Conservation (phyloP, 768 basidiomycete genomes). For the Floccularia luteovirens region DNA sequence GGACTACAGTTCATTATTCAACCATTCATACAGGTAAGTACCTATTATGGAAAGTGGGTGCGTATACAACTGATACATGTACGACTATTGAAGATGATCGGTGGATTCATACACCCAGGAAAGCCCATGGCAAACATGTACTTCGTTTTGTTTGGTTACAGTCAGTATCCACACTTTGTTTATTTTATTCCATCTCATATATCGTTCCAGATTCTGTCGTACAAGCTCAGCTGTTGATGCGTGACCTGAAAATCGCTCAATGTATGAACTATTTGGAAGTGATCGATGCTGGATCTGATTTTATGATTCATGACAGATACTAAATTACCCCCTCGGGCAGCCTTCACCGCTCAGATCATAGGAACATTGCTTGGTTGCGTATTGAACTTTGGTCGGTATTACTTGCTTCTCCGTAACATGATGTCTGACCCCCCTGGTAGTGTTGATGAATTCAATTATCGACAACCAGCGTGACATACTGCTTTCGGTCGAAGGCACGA, state of each 20-base stretch:
- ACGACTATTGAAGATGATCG: constrained; percentile 41
- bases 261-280: constrained; percentile 13
- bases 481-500: constrained; percentile 47
- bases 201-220: constrained; percentile 28
- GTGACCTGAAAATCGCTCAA: constrained; percentile 42
- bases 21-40: constrained; percentile 40
- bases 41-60: constrained; percentile 3
- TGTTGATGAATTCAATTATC: constrained; percentile 56
- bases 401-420: neutral
- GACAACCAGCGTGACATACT: constrained; percentile 40
- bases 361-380: constrained; percentile 42
- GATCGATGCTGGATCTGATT: neutral
- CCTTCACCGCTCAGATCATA: constrained; percentile 40
- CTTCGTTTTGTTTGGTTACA: constrained; percentile 41
- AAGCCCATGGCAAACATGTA: constrained; percentile 68
- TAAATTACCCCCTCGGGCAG: constrained; percentile 40
- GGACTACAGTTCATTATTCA: constrained; percentile 37
- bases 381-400: constrained; percentile 32
- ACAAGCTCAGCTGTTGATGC: constrained; percentile 33
- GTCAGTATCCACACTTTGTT: constrained; percentile 11
- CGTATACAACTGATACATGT: constrained; percentile 19
- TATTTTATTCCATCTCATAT: neutral
- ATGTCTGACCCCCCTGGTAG: constrained; percentile 14
- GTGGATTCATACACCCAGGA: constrained; percentile 50
- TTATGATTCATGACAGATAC: constrained; percentile 21